These are phyloP conservation scores for Solanum etuberosum DNA, from an alignment of 257 asterid genomes.

Conservation along the genomic window DNA sequence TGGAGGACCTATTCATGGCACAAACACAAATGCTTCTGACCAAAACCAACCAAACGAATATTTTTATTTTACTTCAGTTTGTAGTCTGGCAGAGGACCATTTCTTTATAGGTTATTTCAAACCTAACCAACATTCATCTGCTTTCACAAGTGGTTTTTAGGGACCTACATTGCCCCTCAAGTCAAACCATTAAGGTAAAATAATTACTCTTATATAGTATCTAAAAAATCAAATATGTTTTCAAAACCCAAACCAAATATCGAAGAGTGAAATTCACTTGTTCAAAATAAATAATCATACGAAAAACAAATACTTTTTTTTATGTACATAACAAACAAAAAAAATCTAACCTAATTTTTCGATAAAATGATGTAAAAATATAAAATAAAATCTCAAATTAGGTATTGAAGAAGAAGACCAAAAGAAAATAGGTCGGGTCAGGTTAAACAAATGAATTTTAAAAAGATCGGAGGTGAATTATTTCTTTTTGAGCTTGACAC, in stretches of 20 bases:
- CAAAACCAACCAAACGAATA: neutral
- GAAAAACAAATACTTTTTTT: too few species aligned
- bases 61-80: neutral
- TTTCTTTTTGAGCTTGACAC: neutral
- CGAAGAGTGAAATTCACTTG: neutral
- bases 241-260: neutral
- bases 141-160: neutral
- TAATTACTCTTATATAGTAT: too few species aligned
- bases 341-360: too few species aligned
- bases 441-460: neutral
- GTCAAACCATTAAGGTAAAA: neutral
- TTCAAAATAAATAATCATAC: too few species aligned
- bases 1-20: neutral
- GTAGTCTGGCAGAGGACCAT: neutral
- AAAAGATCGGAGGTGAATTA: neutral
- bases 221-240: neutral
- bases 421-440: neutral
- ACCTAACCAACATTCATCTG: neutral
- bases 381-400: too few species aligned
- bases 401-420: neutral
- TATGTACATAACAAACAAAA: too few species aligned
- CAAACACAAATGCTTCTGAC: neutral
- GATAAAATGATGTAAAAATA: too few species aligned
- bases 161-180: neutral
- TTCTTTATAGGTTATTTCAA: neutral